Percentiles rank a stretch among this genome's conserved stretches.
phyloP scores from a whole-genome alignment of 1,284 basidiomycete genomes.

The Mycocalia duriaeana region DNA sequence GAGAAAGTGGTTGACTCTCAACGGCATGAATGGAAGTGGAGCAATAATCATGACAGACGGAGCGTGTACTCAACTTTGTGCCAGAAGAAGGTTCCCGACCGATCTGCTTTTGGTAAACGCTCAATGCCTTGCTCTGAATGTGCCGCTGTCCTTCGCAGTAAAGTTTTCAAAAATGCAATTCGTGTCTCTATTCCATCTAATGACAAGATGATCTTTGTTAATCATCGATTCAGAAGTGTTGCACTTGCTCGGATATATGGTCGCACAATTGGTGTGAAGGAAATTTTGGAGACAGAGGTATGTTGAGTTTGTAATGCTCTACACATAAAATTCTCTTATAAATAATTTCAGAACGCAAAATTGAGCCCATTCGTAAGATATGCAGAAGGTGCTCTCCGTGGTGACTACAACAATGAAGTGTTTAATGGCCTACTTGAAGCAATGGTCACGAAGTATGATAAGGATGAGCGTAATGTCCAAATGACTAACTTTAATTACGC shows the following conservation, averaged over 20 bases:
- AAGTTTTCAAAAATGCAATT: slow-evolving; percentile 7
- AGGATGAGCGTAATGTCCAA: slow-evolving; percentile 24
- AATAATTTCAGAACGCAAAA: slow-evolving; percentile 1
- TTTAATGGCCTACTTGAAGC: slow-evolving; percentile 27
- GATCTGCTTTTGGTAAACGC: neutral
- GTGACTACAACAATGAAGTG: slow-evolving; percentile 20
- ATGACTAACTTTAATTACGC: slow-evolving; percentile 33
- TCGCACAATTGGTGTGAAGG: slow-evolving; percentile 2
- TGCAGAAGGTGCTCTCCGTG: slow-evolving; percentile 18
- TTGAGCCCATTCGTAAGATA: slow-evolving; percentile 15
- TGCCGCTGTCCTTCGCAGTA: neutral
- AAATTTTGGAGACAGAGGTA: slow-evolving; percentile 7
- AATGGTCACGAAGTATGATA: slow-evolving; percentile 20
- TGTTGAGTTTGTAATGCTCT: neutral
- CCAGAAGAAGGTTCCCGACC: neutral
- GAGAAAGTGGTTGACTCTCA: neutral
- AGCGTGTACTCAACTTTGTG: neutral
- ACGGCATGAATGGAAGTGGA: neutral
- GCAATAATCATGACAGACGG: neutral
- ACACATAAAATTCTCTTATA: neutral
- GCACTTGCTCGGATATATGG: slow-evolving; percentile 6
- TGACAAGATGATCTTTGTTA: slow-evolving; percentile 7
- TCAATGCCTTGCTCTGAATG: slow-evolving; percentile 8
- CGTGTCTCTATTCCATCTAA: neutral
- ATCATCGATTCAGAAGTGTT: slow-evolving; percentile 2